phyloP scores from a whole-genome alignment of 225 moss, liverwort and hornwort species.

The Thuidium tamariscinum region DNA sequence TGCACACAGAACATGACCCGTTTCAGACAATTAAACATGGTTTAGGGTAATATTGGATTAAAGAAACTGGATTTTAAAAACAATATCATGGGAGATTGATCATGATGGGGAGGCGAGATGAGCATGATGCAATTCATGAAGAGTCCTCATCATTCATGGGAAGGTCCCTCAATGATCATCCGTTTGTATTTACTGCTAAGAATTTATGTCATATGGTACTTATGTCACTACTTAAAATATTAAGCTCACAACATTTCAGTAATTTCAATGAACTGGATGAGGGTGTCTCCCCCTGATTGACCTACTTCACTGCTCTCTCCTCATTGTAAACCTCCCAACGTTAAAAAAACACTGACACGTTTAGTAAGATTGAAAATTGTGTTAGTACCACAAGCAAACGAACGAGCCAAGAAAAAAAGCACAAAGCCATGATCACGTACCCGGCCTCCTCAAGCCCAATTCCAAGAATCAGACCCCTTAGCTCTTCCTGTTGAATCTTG shows the following conservation, averaged over 20 bases:
- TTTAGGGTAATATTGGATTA: not conserved
- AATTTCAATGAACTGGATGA: not conserved
- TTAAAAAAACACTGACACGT: not conserved
- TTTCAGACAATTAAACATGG: not conserved
- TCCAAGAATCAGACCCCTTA: conserved; percentile 70
- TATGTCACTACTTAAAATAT: not conserved
- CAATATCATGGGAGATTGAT: not conserved
- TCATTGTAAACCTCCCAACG: not conserved
- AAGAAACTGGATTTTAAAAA: not conserved
- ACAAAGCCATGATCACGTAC: conserved; percentile 8
- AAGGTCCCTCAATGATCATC: not conserved
- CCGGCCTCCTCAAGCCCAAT: conserved; percentile 83
- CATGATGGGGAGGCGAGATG: not conserved
- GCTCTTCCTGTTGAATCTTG: conserved; percentile 76
- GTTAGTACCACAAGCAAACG: not conserved
- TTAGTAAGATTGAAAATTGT: not conserved
- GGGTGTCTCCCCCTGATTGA: not conserved
- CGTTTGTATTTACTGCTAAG: not conserved
- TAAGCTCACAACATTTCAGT: not conserved
- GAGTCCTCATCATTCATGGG: not conserved
- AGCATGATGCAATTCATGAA: not conserved
- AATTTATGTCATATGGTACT: not conserved
- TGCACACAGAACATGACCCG: not conserved
- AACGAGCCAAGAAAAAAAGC: not conserved
- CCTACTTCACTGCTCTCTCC: not conserved